phyloP scores from a whole-genome alignment of 2,329 filamentous ascomycete genomes.

The Alternaria viburni region DNA sequence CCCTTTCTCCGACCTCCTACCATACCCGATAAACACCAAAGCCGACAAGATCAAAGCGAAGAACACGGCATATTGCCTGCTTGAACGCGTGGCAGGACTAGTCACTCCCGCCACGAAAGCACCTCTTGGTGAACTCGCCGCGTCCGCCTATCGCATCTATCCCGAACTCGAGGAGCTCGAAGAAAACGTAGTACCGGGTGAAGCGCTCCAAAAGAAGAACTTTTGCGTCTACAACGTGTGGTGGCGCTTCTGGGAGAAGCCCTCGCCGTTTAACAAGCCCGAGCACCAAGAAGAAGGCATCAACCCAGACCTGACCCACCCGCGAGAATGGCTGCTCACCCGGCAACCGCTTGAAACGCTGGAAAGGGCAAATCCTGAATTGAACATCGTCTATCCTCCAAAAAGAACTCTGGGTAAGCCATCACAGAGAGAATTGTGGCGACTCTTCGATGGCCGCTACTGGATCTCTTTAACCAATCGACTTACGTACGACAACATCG shows the following conservation, averaged over 20 bases:
- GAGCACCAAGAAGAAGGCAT: conserved; percentile 6
- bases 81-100: conserved; percentile 58
- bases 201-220: conserved; percentile 11
- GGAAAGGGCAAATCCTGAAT: neutral
- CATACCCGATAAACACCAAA: conserved; percentile 15
- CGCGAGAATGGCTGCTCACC: conserved; percentile 34
- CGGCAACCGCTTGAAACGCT: conserved; percentile 27
- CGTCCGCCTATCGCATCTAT: conserved; percentile 52
- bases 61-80: conserved; percentile 50
- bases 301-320: conserved; percentile 2
- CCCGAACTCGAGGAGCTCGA: conserved; percentile 27
- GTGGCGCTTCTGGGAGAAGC: conserved; percentile 29
- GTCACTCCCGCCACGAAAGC: conserved; percentile 56
- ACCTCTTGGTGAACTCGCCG: conserved; percentile 52
- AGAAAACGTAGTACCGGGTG: neutral
- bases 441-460: conserved; percentile 62
- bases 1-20: conserved; percentile 25
- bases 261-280: conserved; percentile 17
- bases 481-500: conserved; percentile 33
- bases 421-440: conserved; percentile 32
- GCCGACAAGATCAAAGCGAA: conserved; percentile 27
- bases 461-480: conserved; percentile 59
- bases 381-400: conserved; percentile 17
- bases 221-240: conserved; percentile 31
- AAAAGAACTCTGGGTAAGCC: neutral